Base-by-base conservation (phyloP, 2,329 filamentous ascomycete species). In the Plenodomus lindquistii region DNA sequence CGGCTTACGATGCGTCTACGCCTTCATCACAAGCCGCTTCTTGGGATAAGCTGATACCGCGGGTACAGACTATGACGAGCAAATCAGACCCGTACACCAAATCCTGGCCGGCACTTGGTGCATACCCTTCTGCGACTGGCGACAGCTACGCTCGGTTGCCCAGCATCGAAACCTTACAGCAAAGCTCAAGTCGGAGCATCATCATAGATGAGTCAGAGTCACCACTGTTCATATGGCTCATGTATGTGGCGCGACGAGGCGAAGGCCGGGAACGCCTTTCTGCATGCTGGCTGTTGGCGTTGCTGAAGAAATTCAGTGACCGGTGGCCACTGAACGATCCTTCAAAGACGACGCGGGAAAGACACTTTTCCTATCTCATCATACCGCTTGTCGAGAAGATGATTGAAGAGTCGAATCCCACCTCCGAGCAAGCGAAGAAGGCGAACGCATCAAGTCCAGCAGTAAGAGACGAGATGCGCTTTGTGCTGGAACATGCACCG, bases 401-500 rank as follows among this genome's bases (percentile, higher is more conserved):
- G 59, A 72, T 79, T 4, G 72, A 76, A 41, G 73, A 73, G 17
- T 60, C 67, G 3, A 60, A 56, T 37, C 57, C 62, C 1, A 58
- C 49, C 7, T 59, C 60, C 7, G 64, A 67, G 17, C 50, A 62
- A 39, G 35, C 53, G 7, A 66, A 62, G 50, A 67, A 55, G 41
- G 54, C 54, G 13, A 57, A 50, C 31, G 42, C 49, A 18, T 40
- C 57, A 3, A 60, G 79, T 15, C 77, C 82, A 34, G 82, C 84
- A 46, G 71, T 81, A 36, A 63, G 53, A 39, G 63, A 69, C 10
- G 66, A 71, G 42, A 44, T 60, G 48, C 60, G 60, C 21, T 59
- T 61, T 19, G 46, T 71, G 11, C 50, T 70, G n/a, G 66, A 71
- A 45, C 83, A 84, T 53, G 85, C 88, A 2, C 89, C 92, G 7